Evolutionary conservation across 768 basidiomycete species (phyloP).

Genomic region (Leccinum boreale): DNA sequence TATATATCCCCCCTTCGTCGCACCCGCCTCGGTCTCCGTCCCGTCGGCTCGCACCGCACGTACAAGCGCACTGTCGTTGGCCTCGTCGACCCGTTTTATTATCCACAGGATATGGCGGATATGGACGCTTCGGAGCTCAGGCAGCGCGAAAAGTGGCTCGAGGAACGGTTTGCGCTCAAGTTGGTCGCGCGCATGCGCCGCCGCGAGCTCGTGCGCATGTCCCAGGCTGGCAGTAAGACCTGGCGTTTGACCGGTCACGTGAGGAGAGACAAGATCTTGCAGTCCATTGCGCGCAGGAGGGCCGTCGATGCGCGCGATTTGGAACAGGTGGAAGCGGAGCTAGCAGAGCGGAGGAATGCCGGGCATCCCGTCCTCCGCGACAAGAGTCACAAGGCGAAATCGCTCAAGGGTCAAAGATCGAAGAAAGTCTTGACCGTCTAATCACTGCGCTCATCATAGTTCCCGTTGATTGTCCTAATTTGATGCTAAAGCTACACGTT

Average conservation of each 20-base stretch:
- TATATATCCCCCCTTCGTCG: conserved; percentile 59
- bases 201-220: conserved; percentile 33
- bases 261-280: conserved; percentile 49
- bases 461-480: conserved; percentile 1
- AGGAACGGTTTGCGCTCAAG: conserved; percentile 50
- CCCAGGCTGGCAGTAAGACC: conserved; percentile 34
- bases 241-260: conserved; percentile 41
- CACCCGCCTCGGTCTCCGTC: conserved; percentile 22
- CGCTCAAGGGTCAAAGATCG: conserved; percentile 1
- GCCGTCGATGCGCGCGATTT: conserved; percentile 40
- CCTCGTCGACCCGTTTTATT: conserved; percentile 90
- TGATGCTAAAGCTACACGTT: conserved; percentile 24
- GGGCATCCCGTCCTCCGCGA: conserved; percentile 25
- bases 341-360: conserved; percentile 24
- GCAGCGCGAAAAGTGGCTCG: conserved; percentile 58
- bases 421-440: conserved; percentile 11
- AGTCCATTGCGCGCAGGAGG: conserved; percentile 46
- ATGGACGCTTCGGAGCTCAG: conserved; percentile 57
- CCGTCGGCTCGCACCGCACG: conserved; percentile 43
- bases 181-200: conserved; percentile 36
- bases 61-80: conserved; percentile 95
- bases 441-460: background rate
- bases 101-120: conserved; percentile 77
- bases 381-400: conserved; percentile 7
- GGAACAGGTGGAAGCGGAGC: conserved; percentile 33